Base-by-base conservation (phyloP, 2,329 filamentous ascomycete species). In the Paracoccidioides lutzii region DNA sequence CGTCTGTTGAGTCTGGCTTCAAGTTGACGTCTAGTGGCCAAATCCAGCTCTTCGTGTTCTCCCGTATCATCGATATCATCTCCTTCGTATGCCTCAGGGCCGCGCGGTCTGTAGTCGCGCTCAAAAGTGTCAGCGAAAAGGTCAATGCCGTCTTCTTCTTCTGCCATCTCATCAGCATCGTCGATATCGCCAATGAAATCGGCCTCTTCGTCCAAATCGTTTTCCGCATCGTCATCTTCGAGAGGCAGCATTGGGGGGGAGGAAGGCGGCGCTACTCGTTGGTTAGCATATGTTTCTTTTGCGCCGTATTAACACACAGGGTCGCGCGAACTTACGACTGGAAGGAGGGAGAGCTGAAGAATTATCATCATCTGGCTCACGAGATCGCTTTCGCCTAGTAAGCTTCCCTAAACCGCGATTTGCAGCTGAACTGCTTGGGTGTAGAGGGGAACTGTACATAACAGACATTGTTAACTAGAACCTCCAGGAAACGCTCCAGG, bases 381-480 rank as follows among this genome's bases (percentile, higher is more conserved):
- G 78, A 40, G 78, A 76, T 64, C 84, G 79, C 71, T 87, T 87
- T 58, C 81, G 77, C 59, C 77, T 73, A 61, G 73, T 78, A 60
- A 74, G 64, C 54, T 73, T 73, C 15, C 73, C 71, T 56, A 79
- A 69, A 54, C 88, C 88, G 63, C 88, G 83, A 73, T 95, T 95
- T 64, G 84, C 89, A 61, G 90, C 90, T 58, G 85, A 83, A 77
- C 87, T 85, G 73, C 84, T 89, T 63, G 83, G 79, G 71, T 85
- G 84, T 59, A 94, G 79, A 69, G 90, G 90, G 70, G 89, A 94
- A 77, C 88, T 94, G 67, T 64, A 63, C 66, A 67, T 64, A 22
- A 22, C 22, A 22, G 22, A 22, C 22, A 53, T 68, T 33, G 63
- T 64, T 58, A 62, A 56, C 55, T 52, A 55, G 35, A 15, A 32